A percentile compares a stretch with the other conserved stretches of the same genome.
Evolutionary conservation across 257 asterid genomes (phyloP).

Genomic region (Buddleja alternifolia): DNA sequence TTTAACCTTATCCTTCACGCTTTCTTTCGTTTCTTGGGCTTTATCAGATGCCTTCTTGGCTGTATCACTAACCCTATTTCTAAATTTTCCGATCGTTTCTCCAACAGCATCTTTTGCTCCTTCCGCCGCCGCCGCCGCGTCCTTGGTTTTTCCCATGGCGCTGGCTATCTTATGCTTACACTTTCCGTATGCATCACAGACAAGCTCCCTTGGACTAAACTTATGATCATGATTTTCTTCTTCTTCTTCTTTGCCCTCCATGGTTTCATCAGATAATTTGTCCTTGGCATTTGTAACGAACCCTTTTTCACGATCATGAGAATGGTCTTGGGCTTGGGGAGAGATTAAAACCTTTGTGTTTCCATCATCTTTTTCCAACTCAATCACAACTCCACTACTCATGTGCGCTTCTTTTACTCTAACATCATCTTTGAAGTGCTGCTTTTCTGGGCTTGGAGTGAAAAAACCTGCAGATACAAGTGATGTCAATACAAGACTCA

Average conservation of each 20-base stretch:
- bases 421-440: slow-evolving; percentile 18
- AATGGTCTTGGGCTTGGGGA: slow-evolving; percentile 28
- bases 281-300: slow-evolving; percentile 15
- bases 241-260: slow-evolving; percentile 16
- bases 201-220: slow-evolving; percentile 30
- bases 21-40: slow-evolving; percentile 38
- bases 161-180: slow-evolving; percentile 40
- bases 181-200: slow-evolving; percentile 41
- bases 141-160: slow-evolving; percentile 28
- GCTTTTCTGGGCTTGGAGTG: slow-evolving; percentile 33
- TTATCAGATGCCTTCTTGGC: slow-evolving; percentile 37
- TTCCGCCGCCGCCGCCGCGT: slow-evolving; percentile 25
- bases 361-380: slow-evolving; percentile 35
- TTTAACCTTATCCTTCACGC: not conserved
- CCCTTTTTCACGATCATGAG: not conserved
- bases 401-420: slow-evolving; percentile 31
- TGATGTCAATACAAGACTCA: slow-evolving; percentile 34
- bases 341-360: slow-evolving; percentile 41
- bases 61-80: slow-evolving; percentile 22
- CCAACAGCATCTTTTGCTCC: slow-evolving; percentile 18
- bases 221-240: slow-evolving; percentile 1
- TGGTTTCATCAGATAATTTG: not conserved
- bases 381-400: slow-evolving; percentile 44
- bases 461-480: slow-evolving; percentile 36
- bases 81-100: slow-evolving; percentile 26